A percentile compares a stretch with the other conserved stretches of the same genome.
These are phyloP conservation scores for Pichia membranifaciens DNA, from an alignment of 805 yeast genomes.

Conservation along the genomic window DNA sequence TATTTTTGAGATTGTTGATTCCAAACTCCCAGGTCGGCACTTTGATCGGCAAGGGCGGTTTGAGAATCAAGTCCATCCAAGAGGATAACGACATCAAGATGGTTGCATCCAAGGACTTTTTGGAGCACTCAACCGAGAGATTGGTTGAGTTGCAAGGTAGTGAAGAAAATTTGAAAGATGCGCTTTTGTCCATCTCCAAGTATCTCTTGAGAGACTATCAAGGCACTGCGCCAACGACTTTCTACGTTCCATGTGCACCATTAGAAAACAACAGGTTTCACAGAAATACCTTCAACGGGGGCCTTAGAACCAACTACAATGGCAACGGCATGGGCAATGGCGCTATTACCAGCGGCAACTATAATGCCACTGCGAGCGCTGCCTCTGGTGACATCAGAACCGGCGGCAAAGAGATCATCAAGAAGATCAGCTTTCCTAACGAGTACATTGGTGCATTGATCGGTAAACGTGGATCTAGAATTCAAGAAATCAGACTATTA, in stretches of 20 bases:
- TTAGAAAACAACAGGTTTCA: constrained; percentile 10
- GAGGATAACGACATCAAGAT: constrained; percentile 63
- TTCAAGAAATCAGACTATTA: constrained; percentile 74
- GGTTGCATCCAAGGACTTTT: constrained; percentile 80
- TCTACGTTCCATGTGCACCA: constrained; percentile 48
- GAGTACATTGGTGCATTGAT: constrained; percentile 85
- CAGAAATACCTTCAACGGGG: constrained; percentile 1
- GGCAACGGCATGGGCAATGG: constrained; percentile 11
- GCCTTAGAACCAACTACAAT: neutral
- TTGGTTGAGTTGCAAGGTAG: constrained; percentile 83
- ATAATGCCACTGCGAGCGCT: neutral
- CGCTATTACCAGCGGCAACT: neutral
- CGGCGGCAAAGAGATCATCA: constrained; percentile 30
- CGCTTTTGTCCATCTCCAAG: constrained; percentile 55
- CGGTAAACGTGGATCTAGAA: constrained; percentile 80
- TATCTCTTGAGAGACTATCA: constrained; percentile 73
- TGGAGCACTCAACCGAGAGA: constrained; percentile 79
- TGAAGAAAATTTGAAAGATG: constrained; percentile 53
- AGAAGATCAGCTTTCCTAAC: constrained; percentile 58
- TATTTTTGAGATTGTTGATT: constrained; percentile 62
- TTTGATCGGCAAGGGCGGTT: constrained; percentile 79
- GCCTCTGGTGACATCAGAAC: constrained; percentile 8
- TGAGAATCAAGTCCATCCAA: constrained; percentile 73
- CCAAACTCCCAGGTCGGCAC: constrained; percentile 88
- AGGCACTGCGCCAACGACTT: constrained; percentile 56